These are phyloP conservation scores for Neofusicoccum kwambonambiense DNA, from an alignment of 2,329 filamentous ascomycete genomes.

Conservation along the genomic window DNA sequence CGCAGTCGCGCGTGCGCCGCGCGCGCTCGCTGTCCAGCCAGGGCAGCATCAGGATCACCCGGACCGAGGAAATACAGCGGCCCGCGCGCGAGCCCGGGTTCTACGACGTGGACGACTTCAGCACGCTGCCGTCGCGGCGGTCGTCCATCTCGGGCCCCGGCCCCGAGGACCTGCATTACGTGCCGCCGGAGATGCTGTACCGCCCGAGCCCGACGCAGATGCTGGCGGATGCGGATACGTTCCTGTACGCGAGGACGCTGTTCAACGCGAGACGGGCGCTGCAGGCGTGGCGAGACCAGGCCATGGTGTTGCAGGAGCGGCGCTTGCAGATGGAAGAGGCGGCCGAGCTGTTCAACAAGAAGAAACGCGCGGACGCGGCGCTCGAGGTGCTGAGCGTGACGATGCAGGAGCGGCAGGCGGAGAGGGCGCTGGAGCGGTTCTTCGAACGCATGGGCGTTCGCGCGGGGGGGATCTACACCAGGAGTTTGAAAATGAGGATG, in stretches of 20 bases:
- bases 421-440: conserved; percentile 33
- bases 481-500: conserved; percentile 65
- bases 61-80: conserved; percentile 19
- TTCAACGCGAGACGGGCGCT: conserved; percentile 40
- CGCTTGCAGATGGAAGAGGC: conserved; percentile 28
- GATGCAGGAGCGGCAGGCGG: not conserved
- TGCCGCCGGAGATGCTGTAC: conserved; percentile 39
- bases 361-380: conserved; percentile 16
- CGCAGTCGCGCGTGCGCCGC: conserved; percentile 9
- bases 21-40: conserved; percentile 37
- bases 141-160: conserved; percentile 11
- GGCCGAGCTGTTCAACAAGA: conserved; percentile 21
- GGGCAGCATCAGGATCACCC: conserved; percentile 34
- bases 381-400: conserved; percentile 16
- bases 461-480: conserved; percentile 62
- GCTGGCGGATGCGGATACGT: conserved; percentile 51
- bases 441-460: conserved; percentile 58
- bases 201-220: conserved; percentile 52
- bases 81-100: not conserved
- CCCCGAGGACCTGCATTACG: conserved; percentile 22
- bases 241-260: conserved; percentile 31
- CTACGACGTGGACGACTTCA: conserved; percentile 12
- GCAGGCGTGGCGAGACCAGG: conserved; percentile 42
- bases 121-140: not conserved
- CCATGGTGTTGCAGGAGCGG: conserved; percentile 28